Evolutionary conservation across 1,284 basidiomycete species (phyloP), one percentile per base, ranked within the genome.

Genomic region (Ganoderma leucocontextum): DNA sequence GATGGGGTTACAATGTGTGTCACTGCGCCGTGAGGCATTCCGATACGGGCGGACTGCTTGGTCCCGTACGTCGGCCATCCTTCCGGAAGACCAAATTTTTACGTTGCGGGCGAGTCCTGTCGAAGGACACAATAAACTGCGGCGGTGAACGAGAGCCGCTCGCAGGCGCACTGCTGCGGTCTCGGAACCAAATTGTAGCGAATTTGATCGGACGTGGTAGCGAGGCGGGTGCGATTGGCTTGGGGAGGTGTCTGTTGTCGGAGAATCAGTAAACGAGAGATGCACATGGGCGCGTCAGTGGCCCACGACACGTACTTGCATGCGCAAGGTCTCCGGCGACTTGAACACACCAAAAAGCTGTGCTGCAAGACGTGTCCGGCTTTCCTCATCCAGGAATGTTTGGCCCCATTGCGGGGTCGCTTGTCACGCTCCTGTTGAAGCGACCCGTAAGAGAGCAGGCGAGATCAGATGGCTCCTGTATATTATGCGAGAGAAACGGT

Each of bases 261-360:
- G 29, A 55, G 53, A 55, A n/a, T 29, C 7, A 35, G 53, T 17
- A 17, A 55, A 55, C 53, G 53, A 55, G 33, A 29, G 17, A 29
- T 22, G 33, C 29, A 29, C 53, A 55, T 55, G 52, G 15, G 29
- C 25, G 53, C 10, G 13, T 33, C 55, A 17, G 29, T 19, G 53
- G 10, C 3, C 17, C 55, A 17, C 33, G 22, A 55, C 55, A 38
- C 35, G 2, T 38, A 49, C 22, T 13, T 36, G 29, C 55, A 58
- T 7, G 35, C 5, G 33, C 55, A 7, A 10, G 4, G 55, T 9
- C 52, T 58, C 55, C 55, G 55, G 55, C 55, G 55, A 58, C 35
- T 58, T 58, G 19, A 15, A 17, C 33, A 22, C 12, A n/a, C 19
- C 55, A 35, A 58, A 58, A 58, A 36, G 55, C 55, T 58, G 55